phyloP scores from a whole-genome alignment of 1,284 basidiomycete genomes.

The Coriolopsis trogii region DNA sequence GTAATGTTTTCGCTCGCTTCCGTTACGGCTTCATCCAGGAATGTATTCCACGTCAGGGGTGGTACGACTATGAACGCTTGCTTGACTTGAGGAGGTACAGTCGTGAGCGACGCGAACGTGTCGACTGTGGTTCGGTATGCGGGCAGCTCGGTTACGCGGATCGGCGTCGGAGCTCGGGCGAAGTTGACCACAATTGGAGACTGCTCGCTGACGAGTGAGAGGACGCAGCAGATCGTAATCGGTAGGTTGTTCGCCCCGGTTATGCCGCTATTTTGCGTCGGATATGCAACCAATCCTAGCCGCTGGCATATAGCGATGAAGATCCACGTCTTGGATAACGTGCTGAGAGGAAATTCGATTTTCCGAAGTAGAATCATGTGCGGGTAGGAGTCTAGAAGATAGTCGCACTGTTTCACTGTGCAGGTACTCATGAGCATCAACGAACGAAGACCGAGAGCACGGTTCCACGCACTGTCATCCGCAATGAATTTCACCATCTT shows the following conservation, averaged over 20 bases:
- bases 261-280: too few species aligned
- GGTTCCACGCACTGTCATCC: conserved; percentile 17
- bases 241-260: neutral
- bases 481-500: neutral
- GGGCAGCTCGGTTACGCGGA: neutral
- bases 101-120: too few species aligned
- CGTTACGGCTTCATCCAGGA: neutral
- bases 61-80: too few species aligned
- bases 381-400: conserved; percentile 5
- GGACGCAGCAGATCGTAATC: conserved; percentile 5
- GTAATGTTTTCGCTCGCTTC: neutral
- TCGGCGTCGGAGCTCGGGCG: neutral
- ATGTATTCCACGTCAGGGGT: too few species aligned
- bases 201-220: neutral
- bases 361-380: neutral
- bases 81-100: too few species aligned
- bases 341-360: conserved; percentile 25
- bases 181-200: conserved; percentile 4
- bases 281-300: conserved; percentile 52
- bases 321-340: conserved; percentile 57
- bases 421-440: neutral
- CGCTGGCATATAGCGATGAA: conserved; percentile 56
- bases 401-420: neutral
- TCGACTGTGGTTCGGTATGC: too few species aligned
- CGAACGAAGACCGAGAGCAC: conserved; percentile 8